These are phyloP conservation scores for Myriosclerotinia duriaeana DNA, from an alignment of 2,329 filamentous ascomycete genomes.

Conservation along the genomic window DNA sequence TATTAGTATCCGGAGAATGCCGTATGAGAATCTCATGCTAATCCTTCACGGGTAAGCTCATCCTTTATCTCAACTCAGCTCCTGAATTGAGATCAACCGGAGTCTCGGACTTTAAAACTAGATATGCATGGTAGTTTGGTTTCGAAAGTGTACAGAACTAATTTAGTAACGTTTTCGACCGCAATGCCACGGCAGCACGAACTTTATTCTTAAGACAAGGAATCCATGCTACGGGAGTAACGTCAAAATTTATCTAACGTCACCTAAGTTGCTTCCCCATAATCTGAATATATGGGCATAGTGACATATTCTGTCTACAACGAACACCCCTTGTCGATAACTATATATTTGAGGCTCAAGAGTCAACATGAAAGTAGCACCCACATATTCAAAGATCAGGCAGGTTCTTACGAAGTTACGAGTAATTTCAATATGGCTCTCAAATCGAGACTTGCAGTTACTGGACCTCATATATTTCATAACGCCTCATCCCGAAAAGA, in stretches of 20 bases:
- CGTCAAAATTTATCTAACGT: conserved; percentile 12
- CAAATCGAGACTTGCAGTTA: not conserved
- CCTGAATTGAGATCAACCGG: not conserved
- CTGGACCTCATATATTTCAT: conserved; percentile 13
- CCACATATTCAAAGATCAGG: not conserved
- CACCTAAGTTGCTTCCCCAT: conserved; percentile 16
- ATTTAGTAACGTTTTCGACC: conserved; percentile 15
- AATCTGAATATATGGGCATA: not conserved
- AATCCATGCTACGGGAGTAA: conserved; percentile 17
- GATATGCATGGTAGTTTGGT: conserved; percentile 5
- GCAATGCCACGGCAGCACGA: conserved; percentile 19
- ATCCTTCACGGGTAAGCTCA: not conserved
- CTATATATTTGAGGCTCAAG: not conserved
- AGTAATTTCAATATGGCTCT: not conserved
- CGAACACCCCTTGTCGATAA: not conserved
- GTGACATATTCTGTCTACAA: not conserved
- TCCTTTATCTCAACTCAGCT: conserved; percentile 10
- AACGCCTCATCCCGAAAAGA: conserved; percentile 3
- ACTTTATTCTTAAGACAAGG: conserved; percentile 14
- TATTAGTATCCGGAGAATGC: not conserved
- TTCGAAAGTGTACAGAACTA: conserved; percentile 7
- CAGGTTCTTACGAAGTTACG: conserved; percentile 1
- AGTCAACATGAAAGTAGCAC: not conserved
- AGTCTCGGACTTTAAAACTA: conserved; percentile 11
- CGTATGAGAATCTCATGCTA: not conserved